Evolutionary conservation across 495 filamentous ascomycete genomes (phyloP), one percentile per base, ranked within the genome.

Genomic region (Penicillium subrubescens): DNA sequence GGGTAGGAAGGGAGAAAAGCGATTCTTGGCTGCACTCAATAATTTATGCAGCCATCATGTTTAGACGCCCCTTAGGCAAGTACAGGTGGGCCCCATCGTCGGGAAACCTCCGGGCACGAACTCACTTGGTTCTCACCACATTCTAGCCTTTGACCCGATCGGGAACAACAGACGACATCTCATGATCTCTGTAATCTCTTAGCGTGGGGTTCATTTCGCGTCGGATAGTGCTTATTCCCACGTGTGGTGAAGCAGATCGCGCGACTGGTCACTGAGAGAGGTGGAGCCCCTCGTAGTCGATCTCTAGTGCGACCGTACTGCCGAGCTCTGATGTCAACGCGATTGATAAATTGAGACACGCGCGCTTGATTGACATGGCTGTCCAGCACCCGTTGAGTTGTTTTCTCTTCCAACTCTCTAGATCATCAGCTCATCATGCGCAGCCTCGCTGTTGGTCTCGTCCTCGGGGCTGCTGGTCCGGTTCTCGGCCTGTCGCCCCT

Each of bases 401-500:
- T 33, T 55, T 21, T 43, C 57, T 44, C 25, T 61, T 48, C 17
- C 58, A 34, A 0, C 19, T 29, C 19, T 29, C 44, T 23, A 33
- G 5, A 8, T 8, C 39, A 37, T 7, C 23, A 59, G 3, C 56
- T 57, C 39, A 63, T 15, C n/a, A 73, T 73, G 70, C 68, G 65
- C 29, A 44, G 53, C 5, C 29, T 61, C 33, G 27, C 56, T 41
- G 46, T 46, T 48, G 61, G 51, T 34, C 2, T 54, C 31, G 8
- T 66, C 19, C 59, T 73, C 41, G 57, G 63, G 19, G 61, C 33
- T 19, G 46, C 43, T 6, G 59, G 63, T 48, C 51, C 63, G 39
- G 67, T 46, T 25, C 33, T 65, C 6, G 66, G 25, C 27, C 52
- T 71, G 41, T 61, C 44, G 8, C 68, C 74, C 29, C 64, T 66